phyloP scores from a whole-genome alignment of 805 yeast genomes.

The Pichia pseudocactophila region DNA sequence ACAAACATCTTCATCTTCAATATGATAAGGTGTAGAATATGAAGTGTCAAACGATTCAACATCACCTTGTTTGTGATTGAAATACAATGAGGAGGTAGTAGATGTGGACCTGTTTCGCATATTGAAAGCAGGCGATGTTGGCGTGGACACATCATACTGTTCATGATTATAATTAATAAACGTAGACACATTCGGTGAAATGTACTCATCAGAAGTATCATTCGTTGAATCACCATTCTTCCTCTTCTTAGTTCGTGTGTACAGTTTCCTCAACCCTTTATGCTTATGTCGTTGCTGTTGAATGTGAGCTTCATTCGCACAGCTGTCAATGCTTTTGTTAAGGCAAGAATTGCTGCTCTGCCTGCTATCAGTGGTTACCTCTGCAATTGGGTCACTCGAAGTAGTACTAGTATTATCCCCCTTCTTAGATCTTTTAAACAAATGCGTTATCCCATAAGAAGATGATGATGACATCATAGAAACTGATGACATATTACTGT shows the following conservation, averaged over 20 bases:
- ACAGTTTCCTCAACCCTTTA: slow-evolving; percentile 2
- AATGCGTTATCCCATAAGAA: background rate
- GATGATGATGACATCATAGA: background rate
- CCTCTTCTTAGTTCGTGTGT: background rate
- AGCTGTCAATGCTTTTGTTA: background rate
- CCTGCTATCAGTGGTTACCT: background rate
- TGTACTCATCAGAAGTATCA: background rate
- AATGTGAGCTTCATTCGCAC: background rate
- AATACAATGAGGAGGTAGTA: background rate
- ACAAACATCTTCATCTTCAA: slow-evolving; percentile 16
- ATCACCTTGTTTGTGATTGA: background rate
- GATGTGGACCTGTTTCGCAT: slow-evolving; percentile 2
- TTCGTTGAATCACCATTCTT: background rate
- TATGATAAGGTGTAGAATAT: background rate
- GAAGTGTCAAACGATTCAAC: slow-evolving; percentile 2
- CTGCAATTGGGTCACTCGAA: background rate
- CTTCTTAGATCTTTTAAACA: slow-evolving; percentile 2
- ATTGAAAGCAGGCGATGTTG: background rate
- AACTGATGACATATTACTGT: background rate
- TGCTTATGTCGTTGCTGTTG: background rate
- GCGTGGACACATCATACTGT: background rate
- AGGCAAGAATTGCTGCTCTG: background rate
- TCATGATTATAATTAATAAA: background rate
- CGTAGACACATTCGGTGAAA: too few relatives aligned
- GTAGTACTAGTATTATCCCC: background rate